Percentiles rank a stretch among this genome's conserved stretches.
phyloP scores from a whole-genome alignment of 2,329 filamentous ascomycete species.

The Xylaria sp. region DNA sequence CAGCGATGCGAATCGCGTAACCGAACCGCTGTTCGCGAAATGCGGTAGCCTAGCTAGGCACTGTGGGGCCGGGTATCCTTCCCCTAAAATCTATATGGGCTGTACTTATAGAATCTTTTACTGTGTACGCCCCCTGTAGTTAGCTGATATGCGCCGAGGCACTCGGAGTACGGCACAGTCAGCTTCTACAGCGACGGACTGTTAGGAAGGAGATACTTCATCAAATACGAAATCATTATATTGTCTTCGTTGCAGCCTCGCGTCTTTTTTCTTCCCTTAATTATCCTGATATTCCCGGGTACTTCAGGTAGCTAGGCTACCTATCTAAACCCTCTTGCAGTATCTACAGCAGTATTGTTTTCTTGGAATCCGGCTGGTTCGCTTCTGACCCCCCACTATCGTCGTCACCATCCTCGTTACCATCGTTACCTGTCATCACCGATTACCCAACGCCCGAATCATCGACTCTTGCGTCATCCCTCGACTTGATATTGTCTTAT shows the following conservation, averaged over 20 bases:
- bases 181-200: no score
- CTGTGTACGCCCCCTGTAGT: no score
- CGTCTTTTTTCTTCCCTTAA: not conserved
- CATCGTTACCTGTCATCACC: not conserved
- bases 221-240: no score
- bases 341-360: not conserved
- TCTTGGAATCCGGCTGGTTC: not conserved
- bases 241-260: not conserved
- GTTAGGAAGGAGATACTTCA: not conserved
- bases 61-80: not conserved
- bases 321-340: not conserved
- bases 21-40: not conserved
- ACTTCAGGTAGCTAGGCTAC: not conserved
- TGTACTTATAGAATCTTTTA: not conserved
- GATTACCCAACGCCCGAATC: not conserved
- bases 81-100: not conserved
- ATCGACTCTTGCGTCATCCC: not conserved
- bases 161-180: not conserved
- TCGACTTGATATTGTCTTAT: not conserved
- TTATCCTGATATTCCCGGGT: not conserved
- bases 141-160: not conserved
- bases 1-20: not conserved
- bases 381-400: conserved; percentile 1
- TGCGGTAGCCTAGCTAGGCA: not conserved
- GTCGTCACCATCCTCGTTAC: not conserved